Evolutionary conservation across 257 asterid species (phyloP).

Genomic region (Thymus quinquecostatus): DNA sequence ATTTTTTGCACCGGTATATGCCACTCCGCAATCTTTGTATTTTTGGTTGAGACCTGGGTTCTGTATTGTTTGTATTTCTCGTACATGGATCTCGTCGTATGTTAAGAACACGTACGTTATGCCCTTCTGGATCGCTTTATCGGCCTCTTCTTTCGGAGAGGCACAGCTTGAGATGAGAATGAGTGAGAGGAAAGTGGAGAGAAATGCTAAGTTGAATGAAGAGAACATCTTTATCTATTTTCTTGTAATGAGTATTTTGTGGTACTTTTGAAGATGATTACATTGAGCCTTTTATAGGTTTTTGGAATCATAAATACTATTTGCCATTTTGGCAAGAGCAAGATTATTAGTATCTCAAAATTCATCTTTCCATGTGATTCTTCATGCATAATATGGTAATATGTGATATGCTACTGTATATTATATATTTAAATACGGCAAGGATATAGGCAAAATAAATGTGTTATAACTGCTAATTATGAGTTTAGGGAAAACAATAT

Average conservation of each 20-base stretch:
- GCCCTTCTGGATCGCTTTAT: background rate
- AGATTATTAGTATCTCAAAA: too few species aligned
- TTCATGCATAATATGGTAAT: background rate
- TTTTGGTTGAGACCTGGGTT: background rate
- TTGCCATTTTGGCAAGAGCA: background rate
- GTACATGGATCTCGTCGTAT: conserved; percentile 14
- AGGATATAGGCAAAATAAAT: too few species aligned
- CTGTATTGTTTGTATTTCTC: background rate
- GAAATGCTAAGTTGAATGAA: background rate
- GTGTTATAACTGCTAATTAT: too few species aligned
- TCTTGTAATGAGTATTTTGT: background rate
- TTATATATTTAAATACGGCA: too few species aligned
- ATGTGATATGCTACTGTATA: background rate
- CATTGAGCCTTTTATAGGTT: background rate
- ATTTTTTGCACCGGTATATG: conserved; percentile 12
- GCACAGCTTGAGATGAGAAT: background rate
- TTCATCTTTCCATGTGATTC: too few species aligned
- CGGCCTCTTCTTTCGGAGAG: background rate
- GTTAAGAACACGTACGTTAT: background rate
- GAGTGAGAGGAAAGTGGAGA: background rate
- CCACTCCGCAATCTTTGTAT: conserved; percentile 7
- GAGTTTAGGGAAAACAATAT: too few species aligned
- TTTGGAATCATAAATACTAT: background rate
- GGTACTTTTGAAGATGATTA: background rate
- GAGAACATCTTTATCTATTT: background rate